A percentile compares a stretch with the other conserved stretches of the same genome.
These are phyloP conservation scores for Colletotrichum sp. DNA, from an alignment of 2,329 filamentous ascomycete species.

Conservation along the genomic window DNA sequence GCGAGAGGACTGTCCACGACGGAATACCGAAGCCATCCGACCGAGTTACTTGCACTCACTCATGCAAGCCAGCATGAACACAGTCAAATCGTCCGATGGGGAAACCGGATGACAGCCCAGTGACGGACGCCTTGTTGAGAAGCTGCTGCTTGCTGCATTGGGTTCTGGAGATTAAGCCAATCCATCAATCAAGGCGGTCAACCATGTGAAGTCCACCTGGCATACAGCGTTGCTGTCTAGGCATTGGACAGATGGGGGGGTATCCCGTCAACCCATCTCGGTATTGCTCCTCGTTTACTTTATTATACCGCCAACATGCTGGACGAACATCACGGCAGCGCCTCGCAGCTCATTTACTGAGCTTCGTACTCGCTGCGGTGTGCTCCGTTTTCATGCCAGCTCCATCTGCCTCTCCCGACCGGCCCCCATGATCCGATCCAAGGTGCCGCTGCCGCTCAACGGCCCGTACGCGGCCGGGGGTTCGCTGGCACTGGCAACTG, in stretches of 20 bases:
- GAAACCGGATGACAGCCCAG: background rate
- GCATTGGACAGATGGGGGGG: background rate
- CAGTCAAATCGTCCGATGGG: background rate
- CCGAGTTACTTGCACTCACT: background rate
- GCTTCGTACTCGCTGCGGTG: conserved; percentile 7
- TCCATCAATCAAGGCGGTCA: background rate
- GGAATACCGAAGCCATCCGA: background rate
- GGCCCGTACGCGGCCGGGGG: conserved; percentile 5
- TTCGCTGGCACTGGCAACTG: background rate
- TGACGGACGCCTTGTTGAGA: background rate
- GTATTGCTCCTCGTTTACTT: background rate
- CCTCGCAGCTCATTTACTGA: background rate
- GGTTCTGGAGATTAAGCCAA: background rate
- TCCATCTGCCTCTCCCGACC: background rate
- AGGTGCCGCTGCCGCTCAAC: conserved; percentile 6
- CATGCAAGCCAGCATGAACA: background rate
- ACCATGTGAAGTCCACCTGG: background rate
- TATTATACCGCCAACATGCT: background rate
- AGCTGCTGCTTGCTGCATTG: background rate
- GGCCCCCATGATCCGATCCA: conserved; percentile 5
- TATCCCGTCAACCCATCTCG: background rate
- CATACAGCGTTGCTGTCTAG: background rate
- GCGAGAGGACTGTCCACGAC: background rate
- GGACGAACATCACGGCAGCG: conserved; percentile 8
- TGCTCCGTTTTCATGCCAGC: background rate